Base-by-base conservation (phyloP, 2,329 filamentous ascomycete species). In the Cylindrodendrum hubeiense region DNA sequence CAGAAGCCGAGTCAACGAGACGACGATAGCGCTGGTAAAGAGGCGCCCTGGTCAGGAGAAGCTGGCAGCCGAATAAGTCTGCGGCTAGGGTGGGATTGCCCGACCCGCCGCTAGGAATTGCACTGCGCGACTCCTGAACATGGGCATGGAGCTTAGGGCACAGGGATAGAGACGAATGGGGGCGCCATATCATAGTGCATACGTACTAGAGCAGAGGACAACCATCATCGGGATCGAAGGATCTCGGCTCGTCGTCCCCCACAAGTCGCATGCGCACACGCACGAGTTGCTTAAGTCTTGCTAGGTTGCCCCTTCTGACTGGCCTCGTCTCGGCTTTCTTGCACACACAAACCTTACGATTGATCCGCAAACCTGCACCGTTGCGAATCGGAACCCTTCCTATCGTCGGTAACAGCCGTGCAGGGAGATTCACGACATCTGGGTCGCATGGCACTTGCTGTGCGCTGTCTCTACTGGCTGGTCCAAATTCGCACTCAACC, bases 371-470 rank as follows among this genome's bases (percentile, higher is more conserved):
- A 37, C 34, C 47, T 69, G 44, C 53, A 60, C 66, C 61, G 60
- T 47, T 64, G 30, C 70, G 69, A 71, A 74, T 72, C 70, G 70
- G 71, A 74, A 71, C 49, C 39, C 59, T 63, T 72, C 68, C 72
- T 52, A 71, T 60, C 54, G 58, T 69, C 60, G 43, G 50, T 58
- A 53, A 33, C 52, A 55, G 28, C 63, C 65, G 69, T 57, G 62
- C 61, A 64, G 60, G 30, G 43, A 63, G 56, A 56, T 62, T 59
- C 52, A 57, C 64, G 39, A 57, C 64, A 47, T 71, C 57, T 66
- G 26, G 43, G 55, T 50, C 56, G 57, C 49, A 39, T 70, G 60
- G n/a, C 41, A 49, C 60, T 55, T 41, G 44, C 43, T 49, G 59
- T 43, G 37, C 44, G 49, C 56, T 22, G 51, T 33, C 17, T n/a